Percentiles rank a stretch among this genome's conserved stretches.
Conservation (phyloP, 2,329 filamentous ascomycete genomes). For the Proliferodiscus dingleyae region DNA sequence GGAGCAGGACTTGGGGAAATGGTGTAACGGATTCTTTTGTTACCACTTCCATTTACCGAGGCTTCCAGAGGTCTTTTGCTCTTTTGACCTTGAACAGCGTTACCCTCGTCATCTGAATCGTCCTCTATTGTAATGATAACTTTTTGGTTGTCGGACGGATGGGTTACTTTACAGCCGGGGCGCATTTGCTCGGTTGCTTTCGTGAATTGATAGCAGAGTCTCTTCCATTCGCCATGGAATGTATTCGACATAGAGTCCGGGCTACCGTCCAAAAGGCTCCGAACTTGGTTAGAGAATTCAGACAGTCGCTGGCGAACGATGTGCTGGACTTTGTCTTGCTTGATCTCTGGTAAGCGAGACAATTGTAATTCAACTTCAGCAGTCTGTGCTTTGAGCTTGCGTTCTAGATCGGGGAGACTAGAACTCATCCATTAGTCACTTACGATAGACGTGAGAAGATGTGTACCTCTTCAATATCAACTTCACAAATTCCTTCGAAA, state of each 20-base stretch:
- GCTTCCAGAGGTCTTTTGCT: no score
- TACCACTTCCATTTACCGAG: no score
- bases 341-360: slow-evolving; percentile 58
- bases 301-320: slow-evolving; percentile 57
- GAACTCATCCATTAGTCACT: slow-evolving; percentile 8
- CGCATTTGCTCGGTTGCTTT: slow-evolving; percentile 30
- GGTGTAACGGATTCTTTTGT: no score
- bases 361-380: slow-evolving; percentile 51
- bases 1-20: neutral
- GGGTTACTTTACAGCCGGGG: slow-evolving; percentile 17
- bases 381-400: slow-evolving; percentile 35
- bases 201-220: slow-evolving; percentile 32
- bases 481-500: slow-evolving; percentile 44
- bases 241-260: slow-evolving; percentile 6
- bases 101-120: slow-evolving; percentile 8
- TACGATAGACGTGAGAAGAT: neutral
- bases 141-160: slow-evolving; percentile 5
- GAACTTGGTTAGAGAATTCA: slow-evolving; percentile 50
- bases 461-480: slow-evolving; percentile 37
- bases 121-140: slow-evolving; percentile 5
- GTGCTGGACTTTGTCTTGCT: slow-evolving; percentile 55
- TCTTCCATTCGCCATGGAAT: slow-evolving; percentile 43
- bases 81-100: neutral
- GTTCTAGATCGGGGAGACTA: slow-evolving; percentile 38
- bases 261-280: slow-evolving; percentile 50